Percentiles rank a stretch among this genome's conserved stretches.
Evolutionary conservation across 495 filamentous ascomycete species (phyloP).

Genomic region (Penicillium angulare): DNA sequence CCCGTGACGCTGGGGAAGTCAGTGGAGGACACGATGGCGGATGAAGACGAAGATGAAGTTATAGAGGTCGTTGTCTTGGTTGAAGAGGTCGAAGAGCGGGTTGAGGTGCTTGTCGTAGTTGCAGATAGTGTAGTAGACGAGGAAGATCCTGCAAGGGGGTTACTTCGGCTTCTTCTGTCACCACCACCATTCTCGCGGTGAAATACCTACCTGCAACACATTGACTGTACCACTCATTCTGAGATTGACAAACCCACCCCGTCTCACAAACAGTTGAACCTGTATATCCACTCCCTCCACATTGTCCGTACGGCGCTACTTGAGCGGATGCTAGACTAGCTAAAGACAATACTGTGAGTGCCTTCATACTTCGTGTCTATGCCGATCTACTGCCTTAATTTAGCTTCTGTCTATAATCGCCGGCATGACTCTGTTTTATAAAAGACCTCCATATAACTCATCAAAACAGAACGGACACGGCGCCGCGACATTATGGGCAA

Average conservation of each 20-base stretch:
- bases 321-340: constrained; percentile 23
- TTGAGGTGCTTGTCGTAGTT: neutral
- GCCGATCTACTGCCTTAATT: no score
- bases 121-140: neutral
- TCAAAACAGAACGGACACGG: constrained; percentile 1
- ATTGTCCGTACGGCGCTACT: constrained; percentile 33
- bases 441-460: no score
- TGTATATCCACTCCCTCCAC: constrained; percentile 30
- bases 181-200: neutral
- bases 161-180: no score
- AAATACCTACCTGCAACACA: constrained; percentile 24
- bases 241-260: constrained; percentile 29
- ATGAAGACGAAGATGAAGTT: neutral
- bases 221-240: constrained; percentile 41
- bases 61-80: constrained; percentile 12
- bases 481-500: constrained; percentile 2
- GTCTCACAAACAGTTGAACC: constrained; percentile 27
- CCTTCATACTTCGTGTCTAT: constrained; percentile 2
- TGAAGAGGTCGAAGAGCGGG: constrained; percentile 11
- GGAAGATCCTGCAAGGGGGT: no score
- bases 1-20: constrained; percentile 52
- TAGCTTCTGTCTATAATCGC: no score
- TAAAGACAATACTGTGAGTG: constrained; percentile 13
- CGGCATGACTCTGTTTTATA: no score
- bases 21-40: constrained; percentile 12